phyloP scores from a whole-genome alignment of 2,329 filamentous ascomycete genomes.

The Achaetomium macrosporum region DNA sequence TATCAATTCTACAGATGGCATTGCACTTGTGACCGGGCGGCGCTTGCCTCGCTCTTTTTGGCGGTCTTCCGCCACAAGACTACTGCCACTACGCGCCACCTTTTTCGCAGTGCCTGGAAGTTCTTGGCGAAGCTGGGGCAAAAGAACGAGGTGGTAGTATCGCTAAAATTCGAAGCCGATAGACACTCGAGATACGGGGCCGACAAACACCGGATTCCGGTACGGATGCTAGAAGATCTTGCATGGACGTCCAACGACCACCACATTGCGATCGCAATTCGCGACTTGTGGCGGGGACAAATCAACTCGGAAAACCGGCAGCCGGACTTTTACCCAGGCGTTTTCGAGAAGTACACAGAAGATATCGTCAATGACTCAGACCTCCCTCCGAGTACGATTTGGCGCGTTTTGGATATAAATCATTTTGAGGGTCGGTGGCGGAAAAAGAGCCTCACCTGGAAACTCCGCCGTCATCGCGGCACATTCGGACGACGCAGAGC shows the following conservation, averaged over 20 bases:
- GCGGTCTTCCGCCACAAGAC: constrained; percentile 19
- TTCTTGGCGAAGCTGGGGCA: constrained; percentile 18
- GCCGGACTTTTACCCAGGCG: constrained; percentile 14
- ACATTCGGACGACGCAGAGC: constrained; percentile 11
- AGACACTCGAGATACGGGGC: no score
- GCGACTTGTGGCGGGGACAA: constrained; percentile 14
- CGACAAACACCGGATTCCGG: constrained; percentile 5
- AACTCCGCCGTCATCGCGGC: constrained; percentile 7
- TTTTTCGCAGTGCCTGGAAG: constrained; percentile 22
- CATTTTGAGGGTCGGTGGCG: constrained; percentile 17
- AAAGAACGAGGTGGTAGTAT: constrained; percentile 16
- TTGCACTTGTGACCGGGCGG: constrained; percentile 14
- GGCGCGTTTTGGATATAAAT: constrained; percentile 20
- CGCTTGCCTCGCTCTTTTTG: constrained; percentile 26
- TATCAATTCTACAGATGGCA: constrained; percentile 11
- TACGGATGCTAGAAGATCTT: constrained; percentile 16
- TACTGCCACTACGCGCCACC: background rate
- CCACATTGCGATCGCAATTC: constrained; percentile 16
- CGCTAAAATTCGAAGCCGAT: constrained; percentile 16
- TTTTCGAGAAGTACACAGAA: constrained; percentile 15
- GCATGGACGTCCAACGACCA: constrained; percentile 14
- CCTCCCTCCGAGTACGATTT: constrained; percentile 17
- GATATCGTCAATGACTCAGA: constrained; percentile 17
- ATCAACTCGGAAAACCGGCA: background rate
- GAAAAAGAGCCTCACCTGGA: background rate